Conservation (phyloP, 495 filamentous ascomycete genomes). For the Clavariopsis aquatica region DNA sequence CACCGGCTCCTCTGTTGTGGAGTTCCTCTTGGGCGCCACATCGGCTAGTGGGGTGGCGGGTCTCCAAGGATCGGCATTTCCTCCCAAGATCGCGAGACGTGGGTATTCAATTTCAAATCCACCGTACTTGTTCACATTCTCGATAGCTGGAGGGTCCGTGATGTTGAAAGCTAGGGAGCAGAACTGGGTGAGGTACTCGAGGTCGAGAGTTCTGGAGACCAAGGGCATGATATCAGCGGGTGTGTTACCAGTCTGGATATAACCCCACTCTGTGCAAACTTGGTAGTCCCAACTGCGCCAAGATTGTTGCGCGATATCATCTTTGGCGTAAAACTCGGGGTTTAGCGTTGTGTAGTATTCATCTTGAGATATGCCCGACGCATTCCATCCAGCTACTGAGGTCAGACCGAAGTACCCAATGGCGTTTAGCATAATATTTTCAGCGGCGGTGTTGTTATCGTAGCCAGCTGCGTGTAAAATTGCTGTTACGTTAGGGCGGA, state of each 20-base stretch:
- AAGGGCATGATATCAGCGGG: slow-evolving; percentile 60
- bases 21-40: slow-evolving; percentile 50
- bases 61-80: slow-evolving; percentile 70
- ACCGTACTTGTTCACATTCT: slow-evolving; percentile 67
- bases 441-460: slow-evolving; percentile 51
- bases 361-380: slow-evolving; percentile 50
- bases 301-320: slow-evolving; percentile 49
- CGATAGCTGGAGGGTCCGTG: slow-evolving; percentile 54
- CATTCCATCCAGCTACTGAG: slow-evolving; percentile 43
- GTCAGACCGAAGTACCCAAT: slow-evolving; percentile 62
- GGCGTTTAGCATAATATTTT: slow-evolving; percentile 63
- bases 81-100: slow-evolving; percentile 67
- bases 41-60: slow-evolving; percentile 62
- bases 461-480: slow-evolving; percentile 61
- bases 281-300: slow-evolving; percentile 43
- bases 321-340: slow-evolving; percentile 52
- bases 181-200: slow-evolving; percentile 55
- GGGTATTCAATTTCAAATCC: slow-evolving; percentile 65
- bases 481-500: slow-evolving; percentile 48
- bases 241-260: slow-evolving; percentile 64
- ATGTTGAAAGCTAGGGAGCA: slow-evolving; percentile 67
- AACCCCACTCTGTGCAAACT: slow-evolving; percentile 64
- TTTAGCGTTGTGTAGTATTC: slow-evolving; percentile 57
- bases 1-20: slow-evolving; percentile 61
- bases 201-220: slow-evolving; percentile 62